phyloP scores from a whole-genome alignment of 331 rosid genomes.

The Malus hybrid region DNA sequence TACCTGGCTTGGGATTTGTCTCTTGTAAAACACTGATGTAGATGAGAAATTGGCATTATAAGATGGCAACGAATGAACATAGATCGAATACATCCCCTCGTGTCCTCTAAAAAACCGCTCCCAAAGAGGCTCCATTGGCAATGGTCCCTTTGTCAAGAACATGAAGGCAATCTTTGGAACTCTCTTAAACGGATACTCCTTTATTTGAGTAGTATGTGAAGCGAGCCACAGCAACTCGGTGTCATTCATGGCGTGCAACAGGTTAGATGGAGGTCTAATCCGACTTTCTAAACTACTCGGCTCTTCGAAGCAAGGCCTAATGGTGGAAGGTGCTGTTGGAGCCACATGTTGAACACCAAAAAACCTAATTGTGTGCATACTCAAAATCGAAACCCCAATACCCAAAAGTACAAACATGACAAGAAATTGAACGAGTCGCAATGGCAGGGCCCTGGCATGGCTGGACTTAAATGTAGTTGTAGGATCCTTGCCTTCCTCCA shows the following conservation, averaged over 20 bases:
- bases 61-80: slow-evolving; percentile 76
- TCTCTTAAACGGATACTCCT: slow-evolving; percentile 65
- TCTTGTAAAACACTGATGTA: slow-evolving; percentile 63
- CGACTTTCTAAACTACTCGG: slow-evolving; percentile 45
- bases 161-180: slow-evolving; percentile 89
- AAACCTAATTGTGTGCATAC: slow-evolving; percentile 64
- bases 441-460: slow-evolving; percentile 57
- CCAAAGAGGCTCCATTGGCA: slow-evolving; percentile 95
- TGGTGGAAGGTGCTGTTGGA: slow-evolving; percentile 28
- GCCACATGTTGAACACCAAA: slow-evolving; percentile 50
- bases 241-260: slow-evolving; percentile 74
- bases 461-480: slow-evolving; percentile 25
- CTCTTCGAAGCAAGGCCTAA: slow-evolving; percentile 47
- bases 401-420: slow-evolving; percentile 59
- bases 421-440: slow-evolving; percentile 63
- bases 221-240: slow-evolving; percentile 80
- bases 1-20: slow-evolving; percentile 98
- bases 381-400: slow-evolving; percentile 61
- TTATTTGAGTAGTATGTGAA: slow-evolving; percentile 50
- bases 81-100: slow-evolving; percentile 56
- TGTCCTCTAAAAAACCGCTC: slow-evolving; percentile 75
- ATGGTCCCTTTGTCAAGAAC: slow-evolving; percentile 93
- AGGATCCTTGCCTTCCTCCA: slow-evolving; percentile 86
- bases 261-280: slow-evolving; percentile 57
- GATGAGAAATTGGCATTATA: slow-evolving; percentile 41